Base-by-base conservation (phyloP, 306 rosid species). In the Cicer arietinum region DNA sequence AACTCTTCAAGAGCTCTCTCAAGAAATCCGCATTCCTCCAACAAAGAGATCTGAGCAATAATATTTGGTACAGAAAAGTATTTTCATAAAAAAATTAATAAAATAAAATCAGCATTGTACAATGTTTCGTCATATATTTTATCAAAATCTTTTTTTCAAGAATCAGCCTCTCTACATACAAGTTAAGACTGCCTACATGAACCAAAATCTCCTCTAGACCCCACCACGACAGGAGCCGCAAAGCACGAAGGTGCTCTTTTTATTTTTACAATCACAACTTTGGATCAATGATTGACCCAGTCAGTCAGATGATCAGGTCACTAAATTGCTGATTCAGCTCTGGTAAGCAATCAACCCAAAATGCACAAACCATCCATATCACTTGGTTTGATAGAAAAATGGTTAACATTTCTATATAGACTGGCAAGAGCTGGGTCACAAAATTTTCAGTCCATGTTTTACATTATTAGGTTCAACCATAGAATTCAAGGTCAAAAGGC, bases 1-100 rank as follows among this genome's bases (percentile, higher is more conserved):
- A 94, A 85, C 82, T 94, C 99, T 61, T 84, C 90, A 57, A 92
- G 80, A 73, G 97, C 99, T 86, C 90, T 86, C 82, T 94, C 97
- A 76, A 84, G 74, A 58, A 77, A 84, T 69, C 91, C 85, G 2
- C 93, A 87, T 83, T 94, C 96, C 80, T 94, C 97, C 68, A 94
- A 79, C 88, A 94, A 87, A 22, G 97, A 89, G 73, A 92, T 78
- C 97, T 94, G 89, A 54, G 74, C 22, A 74, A 56, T 61, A 58
- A 63, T 20, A 78, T 54, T 83, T 65, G 53, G 72, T 14, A 25
- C 54, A 66, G 10, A 65, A 77, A 53, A 72, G 11, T 7, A 40
- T n/a, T 7, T 40, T 65, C 7, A 10, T 1, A 44, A 53, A 46
- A 47, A 10, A 2, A 16, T 41, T 47, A 39, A 22, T 43, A 74